A percentile compares a stretch with the other conserved stretches of the same genome.
phyloP scores from a whole-genome alignment of 1,284 basidiomycete species.

The Retiboletus fuscus region DNA sequence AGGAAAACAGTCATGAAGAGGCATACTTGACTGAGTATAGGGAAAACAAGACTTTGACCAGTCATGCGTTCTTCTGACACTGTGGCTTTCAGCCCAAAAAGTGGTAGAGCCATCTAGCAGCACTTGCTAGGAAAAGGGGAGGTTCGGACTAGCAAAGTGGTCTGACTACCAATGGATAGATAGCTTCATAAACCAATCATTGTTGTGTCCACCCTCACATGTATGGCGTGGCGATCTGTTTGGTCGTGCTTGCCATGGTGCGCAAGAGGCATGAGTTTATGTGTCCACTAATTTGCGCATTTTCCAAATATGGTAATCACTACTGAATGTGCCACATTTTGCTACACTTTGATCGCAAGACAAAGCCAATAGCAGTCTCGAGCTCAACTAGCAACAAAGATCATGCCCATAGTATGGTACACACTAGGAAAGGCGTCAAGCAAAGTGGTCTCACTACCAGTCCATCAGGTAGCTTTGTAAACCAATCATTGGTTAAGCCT shows the following conservation, averaged over 20 bases:
- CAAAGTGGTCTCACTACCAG: background rate
- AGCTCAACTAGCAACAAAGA: too few relatives aligned
- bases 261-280: slow-evolving; percentile 18
- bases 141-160: background rate
- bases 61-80: background rate
- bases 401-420: too few relatives aligned
- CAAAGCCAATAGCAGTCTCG: too few relatives aligned
- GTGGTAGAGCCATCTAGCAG: background rate
- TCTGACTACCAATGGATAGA: too few relatives aligned
- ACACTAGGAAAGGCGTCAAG: background rate
- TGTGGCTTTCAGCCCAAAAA: slow-evolving; percentile 3
- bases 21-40: slow-evolving; percentile 14
- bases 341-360: too few relatives aligned
- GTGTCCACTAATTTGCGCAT: slow-evolving; percentile 15
- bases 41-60: background rate
- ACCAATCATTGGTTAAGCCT: too few relatives aligned
- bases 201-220: slow-evolving; percentile 6
- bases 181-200: too few relatives aligned
- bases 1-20: slow-evolving; percentile 9
- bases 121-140: too few relatives aligned
- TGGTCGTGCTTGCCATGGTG: slow-evolving; percentile 12
- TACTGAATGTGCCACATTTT: too few relatives aligned
- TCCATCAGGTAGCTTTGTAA: background rate
- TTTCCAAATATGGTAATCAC: background rate
- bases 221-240: slow-evolving; percentile 9